Evolutionary conservation across 2,329 filamentous ascomycete genomes (phyloP), one percentile per base, ranked within the genome.

Genomic region (Hortaea sp.): DNA sequence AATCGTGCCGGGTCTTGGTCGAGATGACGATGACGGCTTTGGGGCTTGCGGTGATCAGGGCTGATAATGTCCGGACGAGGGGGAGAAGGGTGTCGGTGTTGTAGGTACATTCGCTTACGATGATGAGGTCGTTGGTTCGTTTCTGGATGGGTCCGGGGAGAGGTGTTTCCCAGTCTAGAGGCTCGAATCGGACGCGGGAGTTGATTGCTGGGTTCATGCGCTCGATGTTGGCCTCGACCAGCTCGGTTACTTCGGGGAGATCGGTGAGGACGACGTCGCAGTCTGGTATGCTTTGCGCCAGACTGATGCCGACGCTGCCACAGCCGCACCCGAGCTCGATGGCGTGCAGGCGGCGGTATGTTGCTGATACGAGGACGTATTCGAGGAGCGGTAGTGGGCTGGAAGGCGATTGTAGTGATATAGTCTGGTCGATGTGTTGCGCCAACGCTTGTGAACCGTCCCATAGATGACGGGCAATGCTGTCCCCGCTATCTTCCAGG

Each of bases 71-170:
- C 29, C 66, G 64, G 6, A 85, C 80, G 34, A 86, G 66, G 27
- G 77, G 72, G 2, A 79, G 77, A 43, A 82, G 74, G 49, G 78
- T 82, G 55, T 84, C 81, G 11, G 75, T 69, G 60, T 86, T 86
- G 65, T 87, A 87, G 1, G 82, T 86, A 63, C 83, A 86, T 60
- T 87, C 83, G 1, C 81, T 79, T 1, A 84, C 75, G 4, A 85
- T 60, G 20, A 85, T 70, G 31, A 86, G 57, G 59, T 84, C 76
- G 55, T 78, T 71, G 7, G 71, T 61, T 34, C 68, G 59, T 4
- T 61, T 56, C 29, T 54, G 52, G 3, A 69, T 44, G 5, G 45
- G 48, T 37, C 49, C 34, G 1, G 75, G 70, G 5, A 81, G 62
- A 10, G 70, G 61, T 10, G 69, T 59, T n/a, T 78, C 73, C 82